phyloP scores from a whole-genome alignment of 805 yeast species.

The Metschnikowia lunata region DNA sequence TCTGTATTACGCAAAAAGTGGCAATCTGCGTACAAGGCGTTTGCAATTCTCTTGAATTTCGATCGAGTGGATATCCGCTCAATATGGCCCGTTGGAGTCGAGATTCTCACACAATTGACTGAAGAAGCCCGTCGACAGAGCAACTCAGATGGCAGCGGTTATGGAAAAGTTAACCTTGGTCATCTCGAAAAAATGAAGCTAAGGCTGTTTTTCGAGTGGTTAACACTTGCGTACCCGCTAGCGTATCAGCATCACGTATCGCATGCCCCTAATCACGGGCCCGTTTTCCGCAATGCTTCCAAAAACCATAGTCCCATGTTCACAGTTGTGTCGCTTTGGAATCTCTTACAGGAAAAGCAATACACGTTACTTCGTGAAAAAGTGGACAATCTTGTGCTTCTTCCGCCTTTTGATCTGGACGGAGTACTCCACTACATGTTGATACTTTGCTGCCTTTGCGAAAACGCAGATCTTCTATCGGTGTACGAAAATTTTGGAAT shows the following conservation, averaged over 20 bases:
- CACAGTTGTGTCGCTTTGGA: constrained; percentile 40
- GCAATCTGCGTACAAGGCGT: constrained; percentile 51
- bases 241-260: constrained; percentile 7
- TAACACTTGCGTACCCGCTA: constrained; percentile 25
- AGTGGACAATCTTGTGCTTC: constrained; percentile 34
- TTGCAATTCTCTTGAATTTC: constrained; percentile 45
- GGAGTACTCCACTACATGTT: constrained; percentile 37
- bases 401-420: constrained; percentile 41
- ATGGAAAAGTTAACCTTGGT: background rate
- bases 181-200: constrained; percentile 18
- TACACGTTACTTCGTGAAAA: constrained; percentile 30
- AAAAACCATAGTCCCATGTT: constrained; percentile 39
- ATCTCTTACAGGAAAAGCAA: constrained; percentile 32
- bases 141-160: background rate
- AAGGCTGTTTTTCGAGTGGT: constrained; percentile 36
- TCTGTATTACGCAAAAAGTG: constrained; percentile 48
- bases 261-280: constrained; percentile 22
- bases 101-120: constrained; percentile 35
- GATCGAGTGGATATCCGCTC: constrained; percentile 49
- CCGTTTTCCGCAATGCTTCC: constrained; percentile 39
- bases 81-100: constrained; percentile 63
- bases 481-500: constrained; percentile 3
- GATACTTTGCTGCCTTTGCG: constrained; percentile 27
- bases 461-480: constrained; percentile 18
- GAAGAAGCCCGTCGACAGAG: constrained; percentile 1